A percentile compares a stretch with the other conserved stretches of the same genome.
phyloP scores from a whole-genome alignment of 2,329 filamentous ascomycete genomes.

The Aureobasidium sp. region DNA sequence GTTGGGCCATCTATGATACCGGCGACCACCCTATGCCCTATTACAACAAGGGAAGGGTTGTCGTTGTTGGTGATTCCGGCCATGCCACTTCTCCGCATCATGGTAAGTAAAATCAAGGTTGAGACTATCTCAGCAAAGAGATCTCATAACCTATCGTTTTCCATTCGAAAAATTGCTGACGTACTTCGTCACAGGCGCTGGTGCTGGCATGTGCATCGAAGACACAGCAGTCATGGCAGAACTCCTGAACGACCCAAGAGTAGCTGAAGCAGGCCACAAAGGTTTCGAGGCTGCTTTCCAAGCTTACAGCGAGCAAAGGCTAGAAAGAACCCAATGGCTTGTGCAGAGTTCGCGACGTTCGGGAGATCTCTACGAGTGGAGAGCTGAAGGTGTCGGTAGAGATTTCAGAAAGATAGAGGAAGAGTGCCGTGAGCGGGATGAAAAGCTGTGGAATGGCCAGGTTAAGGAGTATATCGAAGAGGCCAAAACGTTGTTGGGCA shows the following conservation, averaged over 20 bases:
- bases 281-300: conserved; percentile 29
- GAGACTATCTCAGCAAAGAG: background rate
- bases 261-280: conserved; percentile 14
- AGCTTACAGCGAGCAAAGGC: conserved; percentile 31
- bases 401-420: conserved; percentile 31
- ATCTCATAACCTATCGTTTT: background rate
- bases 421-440: conserved; percentile 18
- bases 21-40: conserved; percentile 30
- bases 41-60: conserved; percentile 28
- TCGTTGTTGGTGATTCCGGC: conserved; percentile 32
- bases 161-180: background rate
- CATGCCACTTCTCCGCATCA: conserved; percentile 37
- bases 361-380: conserved; percentile 35
- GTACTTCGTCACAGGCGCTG: conserved; percentile 18
- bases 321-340: conserved; percentile 37
- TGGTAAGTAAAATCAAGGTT: conserved; percentile 14
- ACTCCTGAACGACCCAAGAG: conserved; percentile 18
- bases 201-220: conserved; percentile 25
- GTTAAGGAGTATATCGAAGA: conserved; percentile 13
- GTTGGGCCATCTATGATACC: conserved; percentile 34
- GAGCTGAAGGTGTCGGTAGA: conserved; percentile 20
- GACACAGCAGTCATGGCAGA: conserved; percentile 23
- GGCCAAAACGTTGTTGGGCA: conserved; percentile 8
- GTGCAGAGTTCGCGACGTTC: conserved; percentile 32
- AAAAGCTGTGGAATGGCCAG: conserved; percentile 13